Conservation (phyloP, 345 rosid genomes). For the Zanthoxylum bungeanum region DNA sequence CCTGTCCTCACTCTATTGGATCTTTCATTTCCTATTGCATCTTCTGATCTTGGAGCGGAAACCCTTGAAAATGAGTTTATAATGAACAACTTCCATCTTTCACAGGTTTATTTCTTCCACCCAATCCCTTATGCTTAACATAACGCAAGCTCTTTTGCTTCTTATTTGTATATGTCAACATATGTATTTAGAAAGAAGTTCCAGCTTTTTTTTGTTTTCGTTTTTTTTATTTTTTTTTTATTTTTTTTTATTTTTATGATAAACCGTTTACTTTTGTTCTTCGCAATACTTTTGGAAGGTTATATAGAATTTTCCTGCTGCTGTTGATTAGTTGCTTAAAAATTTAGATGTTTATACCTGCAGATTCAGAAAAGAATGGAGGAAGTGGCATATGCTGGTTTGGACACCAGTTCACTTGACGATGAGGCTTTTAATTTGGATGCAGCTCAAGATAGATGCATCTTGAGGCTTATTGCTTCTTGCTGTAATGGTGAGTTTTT, state of each 20-base stretch:
- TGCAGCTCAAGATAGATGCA: conserved; percentile 91
- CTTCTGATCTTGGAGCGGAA: conserved; percentile 91
- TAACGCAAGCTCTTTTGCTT: not conserved
- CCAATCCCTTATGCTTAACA: not conserved
- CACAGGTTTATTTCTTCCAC: conserved; percentile 48
- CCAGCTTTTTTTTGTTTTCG: not conserved
- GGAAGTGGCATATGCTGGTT: conserved; percentile 42
- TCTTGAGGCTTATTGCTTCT: conserved; percentile 81
- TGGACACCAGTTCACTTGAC: conserved; percentile 57
- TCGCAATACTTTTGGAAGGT: not conserved
- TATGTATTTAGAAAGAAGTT: not conserved
- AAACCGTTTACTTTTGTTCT: conserved; percentile 6
- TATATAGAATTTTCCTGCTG: not conserved
- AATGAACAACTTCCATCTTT: conserved; percentile 54
- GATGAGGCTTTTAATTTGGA: conserved; percentile 77
- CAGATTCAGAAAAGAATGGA: conserved; percentile 74
- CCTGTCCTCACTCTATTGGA: conserved; percentile 70
- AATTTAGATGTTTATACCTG: conserved; percentile 4
- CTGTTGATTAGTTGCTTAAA: not conserved
- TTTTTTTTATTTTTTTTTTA: no score
- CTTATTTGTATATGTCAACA: not conserved
- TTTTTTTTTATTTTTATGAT: no score
- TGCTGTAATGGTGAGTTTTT: conserved; percentile 82
- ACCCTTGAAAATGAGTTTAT: conserved; percentile 91
- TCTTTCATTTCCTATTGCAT: conserved; percentile 75